These are phyloP conservation scores for Hemisphaericaspora subhashii DNA, from an alignment of 1,139 yeast genomes.

Conservation along the genomic window DNA sequence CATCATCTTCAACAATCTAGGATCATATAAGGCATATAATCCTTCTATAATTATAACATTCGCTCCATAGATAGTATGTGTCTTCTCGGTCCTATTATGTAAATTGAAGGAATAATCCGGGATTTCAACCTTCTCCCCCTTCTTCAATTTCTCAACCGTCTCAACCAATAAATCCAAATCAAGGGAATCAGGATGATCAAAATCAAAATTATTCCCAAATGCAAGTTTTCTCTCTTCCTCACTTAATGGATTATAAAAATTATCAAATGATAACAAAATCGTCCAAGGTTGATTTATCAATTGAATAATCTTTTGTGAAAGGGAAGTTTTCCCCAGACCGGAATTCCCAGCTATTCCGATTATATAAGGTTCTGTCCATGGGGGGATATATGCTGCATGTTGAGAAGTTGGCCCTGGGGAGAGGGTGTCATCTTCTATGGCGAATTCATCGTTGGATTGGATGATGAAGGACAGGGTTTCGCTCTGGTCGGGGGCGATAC, in stretches of 20 bases:
- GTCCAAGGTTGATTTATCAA: conserved; percentile 94
- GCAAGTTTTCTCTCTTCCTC: conserved; percentile 64
- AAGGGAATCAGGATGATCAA: conserved; percentile 80
- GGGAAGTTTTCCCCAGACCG: conserved; percentile 94
- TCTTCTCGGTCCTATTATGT: conserved; percentile 72
- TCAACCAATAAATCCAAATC: conserved; percentile 73
- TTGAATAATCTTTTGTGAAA: conserved; percentile 79
- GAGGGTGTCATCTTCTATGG: neutral
- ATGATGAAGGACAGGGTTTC: conserved; percentile 13
- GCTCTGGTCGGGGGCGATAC: conserved; percentile 26
- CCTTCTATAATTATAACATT: conserved; percentile 93
- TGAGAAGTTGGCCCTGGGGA: neutral
- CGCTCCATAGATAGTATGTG: conserved; percentile 86
- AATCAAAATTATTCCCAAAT: conserved; percentile 68
- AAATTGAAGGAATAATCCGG: conserved; percentile 83
- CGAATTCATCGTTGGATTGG: conserved; percentile 9
- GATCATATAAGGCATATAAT: conserved; percentile 77
- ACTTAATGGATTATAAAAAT: conserved; percentile 77
- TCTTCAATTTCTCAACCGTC: conserved; percentile 64
- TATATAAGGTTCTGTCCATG: conserved; percentile 94
- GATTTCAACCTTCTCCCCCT: conserved; percentile 56
- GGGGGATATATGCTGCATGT: conserved; percentile 63
- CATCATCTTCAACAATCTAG: conserved; percentile 68
- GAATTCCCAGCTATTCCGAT: conserved; percentile 95
- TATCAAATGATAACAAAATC: conserved; percentile 85